Base-by-base conservation (phyloP, 2,329 filamentous ascomycete genomes). In the Pestalotiopsis sp. region DNA sequence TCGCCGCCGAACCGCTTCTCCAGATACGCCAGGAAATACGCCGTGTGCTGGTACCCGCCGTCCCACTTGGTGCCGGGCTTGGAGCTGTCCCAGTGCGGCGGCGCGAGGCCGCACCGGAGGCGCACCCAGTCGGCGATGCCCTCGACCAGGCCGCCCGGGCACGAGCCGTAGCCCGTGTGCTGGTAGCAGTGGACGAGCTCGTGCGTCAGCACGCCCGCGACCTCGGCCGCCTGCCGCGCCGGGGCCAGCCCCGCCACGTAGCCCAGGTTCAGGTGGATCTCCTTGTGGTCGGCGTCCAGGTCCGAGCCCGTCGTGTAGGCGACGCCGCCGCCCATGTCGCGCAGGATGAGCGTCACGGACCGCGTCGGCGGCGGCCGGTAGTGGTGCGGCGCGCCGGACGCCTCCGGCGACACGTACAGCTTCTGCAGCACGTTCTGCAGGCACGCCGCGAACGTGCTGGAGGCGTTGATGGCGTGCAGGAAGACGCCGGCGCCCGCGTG, bases 151-250 rank as follows among this genome's bases (percentile, higher is more conserved):
- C 96, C 96, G 0, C 91, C 91, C 0, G 92, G 92, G 58, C 89
- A 88, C 4, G 82, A 82, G 1, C 84, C 85, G 23, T 74, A 82
- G 2, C 85, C 92, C 74, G 93, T 91, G 80, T 93, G 92, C 80
- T 98, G 95, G 82, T 92, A 97, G 81, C 94, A 98, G 82, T 98
- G 96, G 14, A 98, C 95, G 70, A 98, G 91, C 81, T 98, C 95
- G 78, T 98, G 95, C 1, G 92, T 92, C 23, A 98, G 80, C 0
- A 98, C 94, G 56, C 96, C 96, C 20, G 88, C 82, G 69, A 98
- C 89, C 82, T 98, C 94, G 52, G 85, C 75, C 27, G 77, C 71
- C 13, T 82, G 80, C 63, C 86, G 85, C 12, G 80, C 73, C 0
- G 78, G 63, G 0, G 85, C 68, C 71, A 89, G 83, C 60, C 77